These are phyloP conservation scores for Scutellaria baicalensis DNA, from an alignment of 257 asterid genomes.

Conservation along the genomic window DNA sequence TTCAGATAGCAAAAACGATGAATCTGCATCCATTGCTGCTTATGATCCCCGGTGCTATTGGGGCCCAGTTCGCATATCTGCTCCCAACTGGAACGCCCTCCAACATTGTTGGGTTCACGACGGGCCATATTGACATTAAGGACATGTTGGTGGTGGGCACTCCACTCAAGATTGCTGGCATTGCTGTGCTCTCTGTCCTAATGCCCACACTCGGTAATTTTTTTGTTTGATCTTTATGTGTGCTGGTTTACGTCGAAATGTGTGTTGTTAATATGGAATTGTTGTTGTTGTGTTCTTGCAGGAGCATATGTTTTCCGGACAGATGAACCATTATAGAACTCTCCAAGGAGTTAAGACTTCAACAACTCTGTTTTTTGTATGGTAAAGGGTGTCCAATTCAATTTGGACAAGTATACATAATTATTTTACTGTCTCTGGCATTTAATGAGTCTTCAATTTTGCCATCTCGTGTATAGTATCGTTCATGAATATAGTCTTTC, in stretches of 20 bases:
- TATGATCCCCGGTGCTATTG: slow-evolving; percentile 69
- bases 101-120: slow-evolving; percentile 71
- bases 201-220: slow-evolving; percentile 87
- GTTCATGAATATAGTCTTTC: no score
- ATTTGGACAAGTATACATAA: background rate
- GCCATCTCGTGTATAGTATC: no score
- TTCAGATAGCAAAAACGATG: slow-evolving; percentile 64
- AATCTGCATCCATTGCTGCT: slow-evolving; percentile 59
- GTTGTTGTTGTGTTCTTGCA: slow-evolving; percentile 21
- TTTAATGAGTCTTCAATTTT: no score
- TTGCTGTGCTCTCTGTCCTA: slow-evolving; percentile 42
- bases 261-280: background rate
- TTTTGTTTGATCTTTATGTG: background rate
- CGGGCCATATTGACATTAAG: slow-evolving; percentile 61
- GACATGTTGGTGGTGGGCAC: slow-evolving; percentile 65
- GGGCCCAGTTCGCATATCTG: slow-evolving; percentile 62
- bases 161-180: slow-evolving; percentile 58
- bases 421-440: no score
- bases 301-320: slow-evolving; percentile 64
- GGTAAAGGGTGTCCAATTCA: background rate
- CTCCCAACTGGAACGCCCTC: slow-evolving; percentile 91
- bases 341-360: slow-evolving; percentile 18
- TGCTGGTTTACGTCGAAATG: background rate
- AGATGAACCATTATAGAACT: slow-evolving; percentile 26
- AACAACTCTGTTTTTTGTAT: background rate